Base-by-base conservation (phyloP, 78 protist genomes). In the Polysphondylium violaceum region DNA sequence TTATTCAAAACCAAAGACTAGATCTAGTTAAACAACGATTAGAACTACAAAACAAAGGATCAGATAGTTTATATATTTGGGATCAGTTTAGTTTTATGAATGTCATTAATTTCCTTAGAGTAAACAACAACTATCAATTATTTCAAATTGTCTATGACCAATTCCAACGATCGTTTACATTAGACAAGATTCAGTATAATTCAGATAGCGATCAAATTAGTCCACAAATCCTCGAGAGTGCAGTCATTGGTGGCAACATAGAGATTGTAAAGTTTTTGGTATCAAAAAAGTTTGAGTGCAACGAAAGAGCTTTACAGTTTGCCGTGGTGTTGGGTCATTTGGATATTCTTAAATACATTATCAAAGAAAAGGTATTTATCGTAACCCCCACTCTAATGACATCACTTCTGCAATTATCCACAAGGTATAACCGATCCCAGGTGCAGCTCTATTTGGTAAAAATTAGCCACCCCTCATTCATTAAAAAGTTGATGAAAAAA, bases 191-290 rank as follows among this genome's bases (percentile, higher is more conserved):
- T 47, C n/a, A n/a, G n/a, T n/a, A n/a, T n/a, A n/a, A n/a, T n/a
- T n/a, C n/a, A n/a, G n/a, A n/a, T n/a, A n/a, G n/a, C n/a, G n/a
- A n/a, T n/a, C n/a, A n/a, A n/a, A n/a, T n/a, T n/a, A n/a, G n/a
- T n/a, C 53, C 53, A 8, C 8, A 47, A 11, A 47, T 47, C 8
- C 11, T 58, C 9, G 64, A 58, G 11, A 58, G 64, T 58, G 64
- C 64, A 11, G 16, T 21, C 19, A 21, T n/a, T n/a, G 23, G 23
- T 14, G 64, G 64, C 6, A n/a, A n/a, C 64, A 21, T 58, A 6
- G 64, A 58, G 35, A 58, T 58, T 58, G 64, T 58, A 58, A 58
- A 58, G 64, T 58, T n/a, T 21, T 58, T 58, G 64, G 35, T 58
- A 19, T 11, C 9, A 6, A 58, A 58, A 47, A 47, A 47, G 53